These are phyloP conservation scores for Chlamydomonas sphaeroides DNA, from an alignment of 139 green algal genomes.

Conservation along the genomic window DNA sequence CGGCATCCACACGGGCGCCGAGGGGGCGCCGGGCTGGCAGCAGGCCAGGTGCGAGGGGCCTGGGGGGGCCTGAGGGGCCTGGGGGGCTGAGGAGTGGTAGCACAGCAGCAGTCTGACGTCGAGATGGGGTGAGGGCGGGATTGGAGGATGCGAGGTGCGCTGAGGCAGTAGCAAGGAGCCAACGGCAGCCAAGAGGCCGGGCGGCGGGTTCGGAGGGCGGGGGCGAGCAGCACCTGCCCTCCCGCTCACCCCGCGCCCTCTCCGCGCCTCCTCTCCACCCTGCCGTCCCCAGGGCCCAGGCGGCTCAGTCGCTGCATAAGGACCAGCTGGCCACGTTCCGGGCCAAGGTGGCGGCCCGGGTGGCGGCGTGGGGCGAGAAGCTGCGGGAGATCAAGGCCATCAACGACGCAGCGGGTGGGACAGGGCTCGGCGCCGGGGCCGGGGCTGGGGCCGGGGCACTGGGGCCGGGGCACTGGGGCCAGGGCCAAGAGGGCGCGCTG, in stretches of 20 bases:
- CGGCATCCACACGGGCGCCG: conserved; percentile 4
- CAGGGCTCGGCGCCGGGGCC: too few species aligned
- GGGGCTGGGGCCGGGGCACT: too few species aligned
- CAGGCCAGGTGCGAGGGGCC: conserved; percentile 17
- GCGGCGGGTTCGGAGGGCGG: too few species aligned
- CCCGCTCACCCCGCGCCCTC: too few species aligned
- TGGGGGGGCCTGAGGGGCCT: background rate
- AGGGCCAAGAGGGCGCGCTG: too few species aligned
- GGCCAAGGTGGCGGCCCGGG: background rate
- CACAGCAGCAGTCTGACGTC: background rate
- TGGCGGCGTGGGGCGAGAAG: background rate
- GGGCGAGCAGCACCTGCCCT: too few species aligned
- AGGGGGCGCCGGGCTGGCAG: conserved; percentile 15
- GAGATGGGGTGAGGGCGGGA: background rate
- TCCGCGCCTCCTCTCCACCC: too few species aligned
- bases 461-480: too few species aligned
- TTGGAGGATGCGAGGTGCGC: background rate
- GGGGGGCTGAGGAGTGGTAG: too few species aligned
- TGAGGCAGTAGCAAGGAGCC: too few species aligned
- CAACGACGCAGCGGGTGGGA: conserved; percentile 27
- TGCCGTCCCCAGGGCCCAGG: background rate
- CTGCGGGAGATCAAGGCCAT: conserved; percentile 27
- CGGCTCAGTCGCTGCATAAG: background rate
- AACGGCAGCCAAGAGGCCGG: too few species aligned
- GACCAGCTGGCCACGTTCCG: conserved; percentile 25